Evolutionary conservation across 164 flowering plant species (phyloP), one percentile per base, ranked within the genome.

Genomic region (Dillenia turbinata): DNA sequence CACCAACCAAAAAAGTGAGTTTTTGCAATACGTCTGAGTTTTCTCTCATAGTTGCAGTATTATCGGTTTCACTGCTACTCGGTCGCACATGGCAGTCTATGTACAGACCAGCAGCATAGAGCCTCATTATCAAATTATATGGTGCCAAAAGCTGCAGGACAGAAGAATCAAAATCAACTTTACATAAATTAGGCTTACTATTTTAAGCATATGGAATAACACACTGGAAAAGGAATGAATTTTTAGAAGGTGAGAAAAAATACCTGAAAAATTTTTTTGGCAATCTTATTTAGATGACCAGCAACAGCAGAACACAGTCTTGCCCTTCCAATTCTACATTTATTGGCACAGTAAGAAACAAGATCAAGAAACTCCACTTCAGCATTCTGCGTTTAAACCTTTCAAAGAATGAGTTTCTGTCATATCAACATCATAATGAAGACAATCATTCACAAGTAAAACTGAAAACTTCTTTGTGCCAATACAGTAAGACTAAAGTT

Each of bases 61-160:
- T 71, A 49, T 63, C 60, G 33, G 49, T 59, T 26, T 61, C 75
- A 58, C 58, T 56, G 43, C 40, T 54, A 26, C 56, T 66, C 13
- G 63, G 60, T 57, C 55, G 78, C 57, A 70, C 8, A 63, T 59
- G 71, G 51, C 48, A 48, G 47, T 60, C 62, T 40, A 24, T 43
- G 57, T 54, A 65, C 61, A 88, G 69, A 44, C 91, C 95, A 56
- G 66, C 61, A 14, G 83, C 81, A 77, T 87, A 86, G 60, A 88
- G 76, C 64, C 77, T 76, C 73, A 83, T 50, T 61, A 88, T 78
- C 62, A 75, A 54, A 51, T 66, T 62, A 68, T 71, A 22, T 8
- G 81, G 81, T 47, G 65, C 17, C 17, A 70, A 63, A 59, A 53
- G 80, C 89, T 82, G 83, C 55, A 56, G 45, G 67, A 44, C 49